A percentile compares a stretch with the other conserved stretches of the same genome.
Evolutionary conservation across 495 filamentous ascomycete species (phyloP).

Genomic region (Talaromyces wortmannii): DNA sequence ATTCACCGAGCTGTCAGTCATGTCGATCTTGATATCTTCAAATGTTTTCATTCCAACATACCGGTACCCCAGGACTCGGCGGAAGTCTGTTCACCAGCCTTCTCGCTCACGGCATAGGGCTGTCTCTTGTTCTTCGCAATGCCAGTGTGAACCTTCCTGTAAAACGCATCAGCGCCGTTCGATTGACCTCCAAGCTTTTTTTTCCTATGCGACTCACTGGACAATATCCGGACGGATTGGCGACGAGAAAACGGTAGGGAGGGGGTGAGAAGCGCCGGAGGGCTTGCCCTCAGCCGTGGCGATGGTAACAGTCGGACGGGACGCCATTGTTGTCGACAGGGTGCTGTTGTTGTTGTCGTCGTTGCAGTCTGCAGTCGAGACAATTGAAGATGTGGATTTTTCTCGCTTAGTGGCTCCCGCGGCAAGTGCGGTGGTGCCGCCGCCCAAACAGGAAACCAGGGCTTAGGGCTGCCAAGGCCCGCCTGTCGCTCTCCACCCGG

Average conservation of each 20-base stretch:
- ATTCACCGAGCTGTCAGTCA: slow-evolving; percentile 3
- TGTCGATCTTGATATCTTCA: background rate
- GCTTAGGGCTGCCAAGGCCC: background rate
- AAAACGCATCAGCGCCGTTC: slow-evolving; percentile 25
- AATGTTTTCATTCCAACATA: slow-evolving; percentile 45
- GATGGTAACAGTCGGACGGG: slow-evolving; percentile 91
- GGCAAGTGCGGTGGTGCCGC: background rate
- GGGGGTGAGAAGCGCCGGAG: slow-evolving; percentile 76
- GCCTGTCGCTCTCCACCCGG: background rate
- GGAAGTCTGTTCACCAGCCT: slow-evolving; percentile 99
- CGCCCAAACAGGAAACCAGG: slow-evolving; percentile 3
- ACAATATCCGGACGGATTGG: slow-evolving; percentile 99
- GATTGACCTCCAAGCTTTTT: slow-evolving; percentile 1
- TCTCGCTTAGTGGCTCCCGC: slow-evolving; percentile 21
- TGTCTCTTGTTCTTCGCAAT: slow-evolving; percentile 99
- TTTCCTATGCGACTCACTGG: slow-evolving; percentile 51
- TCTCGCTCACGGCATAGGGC: slow-evolving; percentile 99
- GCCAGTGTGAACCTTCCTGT: slow-evolving; percentile 83
- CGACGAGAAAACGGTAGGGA: slow-evolving; percentile 89
- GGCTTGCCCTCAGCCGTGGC: slow-evolving; percentile 86
- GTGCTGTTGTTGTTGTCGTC: slow-evolving; percentile 30
- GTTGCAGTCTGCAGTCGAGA: slow-evolving; percentile 32
- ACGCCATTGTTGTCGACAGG: slow-evolving; percentile 67
- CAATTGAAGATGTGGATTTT: slow-evolving; percentile 37
- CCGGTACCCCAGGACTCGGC: slow-evolving; percentile 99